A percentile compares a stretch with the other conserved stretches of the same genome.
Evolutionary conservation across 1,284 basidiomycete species (phyloP).

Genomic region (Cryptococcus hybrid): DNA sequence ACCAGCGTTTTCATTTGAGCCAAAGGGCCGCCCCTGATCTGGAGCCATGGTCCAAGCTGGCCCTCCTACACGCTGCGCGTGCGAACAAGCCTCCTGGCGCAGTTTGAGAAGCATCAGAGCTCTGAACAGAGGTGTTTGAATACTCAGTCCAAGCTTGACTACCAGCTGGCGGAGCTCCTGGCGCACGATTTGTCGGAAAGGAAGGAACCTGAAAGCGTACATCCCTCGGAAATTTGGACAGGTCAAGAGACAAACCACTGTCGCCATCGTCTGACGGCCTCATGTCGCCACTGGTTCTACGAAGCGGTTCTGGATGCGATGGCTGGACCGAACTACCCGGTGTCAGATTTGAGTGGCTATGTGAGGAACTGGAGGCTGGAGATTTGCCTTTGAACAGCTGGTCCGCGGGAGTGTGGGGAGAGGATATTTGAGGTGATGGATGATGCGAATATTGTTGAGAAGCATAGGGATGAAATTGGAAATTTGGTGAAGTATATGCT

Average conservation of each 20-base stretch:
- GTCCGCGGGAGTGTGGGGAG: neutral
- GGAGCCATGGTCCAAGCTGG: neutral
- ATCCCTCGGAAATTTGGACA: conserved; percentile 38
- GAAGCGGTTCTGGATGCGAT: too few species aligned
- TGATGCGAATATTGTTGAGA: conserved; percentile 5
- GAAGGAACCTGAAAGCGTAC: conserved; percentile 43
- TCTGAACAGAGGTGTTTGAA: conserved; percentile 23
- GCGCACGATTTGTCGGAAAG: conserved; percentile 32
- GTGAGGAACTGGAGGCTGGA: neutral
- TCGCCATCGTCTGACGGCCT: neutral
- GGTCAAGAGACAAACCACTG: conserved; percentile 30
- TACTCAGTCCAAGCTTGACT: conserved; percentile 46
- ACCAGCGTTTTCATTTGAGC: conserved; percentile 2
- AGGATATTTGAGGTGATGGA: conserved; percentile 4
- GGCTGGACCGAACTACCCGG: too few species aligned
- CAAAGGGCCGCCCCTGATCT: conserved; percentile 1
- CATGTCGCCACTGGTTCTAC: neutral
- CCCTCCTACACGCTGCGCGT: conserved; percentile 1
- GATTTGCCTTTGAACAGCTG: neutral
- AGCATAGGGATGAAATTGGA: too few species aligned
- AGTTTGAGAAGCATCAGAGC: conserved; percentile 10
- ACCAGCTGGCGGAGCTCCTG: conserved; percentile 37
- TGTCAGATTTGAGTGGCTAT: neutral
- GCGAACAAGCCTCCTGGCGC: conserved; percentile 25
- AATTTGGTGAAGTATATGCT: conserved; percentile 5